A percentile compares a stretch with the other conserved stretches of the same genome.
These are phyloP conservation scores for Thielaviopsis populi DNA, from an alignment of 2,329 filamentous ascomycete species.

Conservation along the genomic window DNA sequence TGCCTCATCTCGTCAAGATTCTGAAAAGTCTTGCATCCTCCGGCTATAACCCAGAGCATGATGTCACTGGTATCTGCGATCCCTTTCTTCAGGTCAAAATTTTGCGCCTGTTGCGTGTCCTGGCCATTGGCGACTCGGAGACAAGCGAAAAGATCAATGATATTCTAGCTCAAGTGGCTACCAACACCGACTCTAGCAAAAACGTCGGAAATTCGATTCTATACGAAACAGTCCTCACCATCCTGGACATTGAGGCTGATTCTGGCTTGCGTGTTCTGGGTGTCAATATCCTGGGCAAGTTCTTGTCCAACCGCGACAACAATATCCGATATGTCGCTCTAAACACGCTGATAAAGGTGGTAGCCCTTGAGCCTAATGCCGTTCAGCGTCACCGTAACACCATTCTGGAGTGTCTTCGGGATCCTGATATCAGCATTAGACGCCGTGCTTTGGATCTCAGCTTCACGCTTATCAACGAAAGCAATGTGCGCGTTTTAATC, in stretches of 20 bases:
- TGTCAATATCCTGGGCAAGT: slow-evolving; percentile 97
- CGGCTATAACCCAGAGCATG: slow-evolving; percentile 92
- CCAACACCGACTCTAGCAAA: slow-evolving; percentile 94
- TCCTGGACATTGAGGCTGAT: slow-evolving; percentile 95
- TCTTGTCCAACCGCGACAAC: slow-evolving; percentile 95
- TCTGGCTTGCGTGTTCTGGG: slow-evolving; percentile 85
- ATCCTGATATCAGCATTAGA: slow-evolving; percentile 96
- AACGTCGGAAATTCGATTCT: slow-evolving; percentile 97
- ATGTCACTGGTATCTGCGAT: slow-evolving; percentile 95
- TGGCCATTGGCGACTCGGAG: slow-evolving; percentile 71
- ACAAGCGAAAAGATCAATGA: slow-evolving; percentile 98
- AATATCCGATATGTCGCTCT: slow-evolving; percentile 97
- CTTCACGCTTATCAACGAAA: slow-evolving; percentile 95
- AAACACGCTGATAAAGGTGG: slow-evolving; percentile 95
- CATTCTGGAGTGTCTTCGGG: slow-evolving; percentile 85
- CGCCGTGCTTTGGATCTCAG: slow-evolving; percentile 90
- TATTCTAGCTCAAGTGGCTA: slow-evolving; percentile 91
- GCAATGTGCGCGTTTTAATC: slow-evolving; percentile 86
- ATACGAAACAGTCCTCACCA: slow-evolving; percentile 92
- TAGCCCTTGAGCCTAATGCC: slow-evolving; percentile 93
- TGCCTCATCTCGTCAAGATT: slow-evolving; percentile 74
- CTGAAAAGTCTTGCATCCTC: slow-evolving; percentile 87
- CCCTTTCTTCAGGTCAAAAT: slow-evolving; percentile 97
- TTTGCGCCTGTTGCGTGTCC: slow-evolving; percentile 65
- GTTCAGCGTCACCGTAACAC: slow-evolving; percentile 96